phyloP scores from a whole-genome alignment of 495 filamentous ascomycete genomes.

The Lophium mytilinum region DNA sequence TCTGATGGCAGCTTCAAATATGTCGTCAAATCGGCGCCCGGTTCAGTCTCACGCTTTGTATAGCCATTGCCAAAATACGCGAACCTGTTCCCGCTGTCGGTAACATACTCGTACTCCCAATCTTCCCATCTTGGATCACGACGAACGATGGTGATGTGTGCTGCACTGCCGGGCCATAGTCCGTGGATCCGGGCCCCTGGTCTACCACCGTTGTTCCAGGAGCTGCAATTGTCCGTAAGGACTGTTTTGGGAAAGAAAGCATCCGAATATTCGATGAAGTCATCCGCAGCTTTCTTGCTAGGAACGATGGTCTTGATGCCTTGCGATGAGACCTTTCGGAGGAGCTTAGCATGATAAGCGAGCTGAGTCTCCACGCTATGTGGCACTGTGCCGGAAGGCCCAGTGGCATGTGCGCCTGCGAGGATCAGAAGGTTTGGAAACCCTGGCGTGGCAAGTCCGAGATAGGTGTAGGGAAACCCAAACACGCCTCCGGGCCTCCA shows the following conservation, averaged over 20 bases:
- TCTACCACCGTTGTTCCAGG: slow-evolving; percentile 60
- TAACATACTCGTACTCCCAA: slow-evolving; percentile 55
- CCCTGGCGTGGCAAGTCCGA: slow-evolving; percentile 51
- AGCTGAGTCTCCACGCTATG: slow-evolving; percentile 49
- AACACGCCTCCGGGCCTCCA: slow-evolving; percentile 36
- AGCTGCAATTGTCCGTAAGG: slow-evolving; percentile 54
- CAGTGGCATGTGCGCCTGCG: slow-evolving; percentile 43
- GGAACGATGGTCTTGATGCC: slow-evolving; percentile 54
- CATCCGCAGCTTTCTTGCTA: slow-evolving; percentile 47
- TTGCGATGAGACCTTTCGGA: slow-evolving; percentile 56
- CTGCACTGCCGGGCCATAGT: slow-evolving; percentile 57
- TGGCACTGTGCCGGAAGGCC: slow-evolving; percentile 45
- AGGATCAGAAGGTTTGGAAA: slow-evolving; percentile 59
- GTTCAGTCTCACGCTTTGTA: slow-evolving; percentile 37
- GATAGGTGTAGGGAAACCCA: slow-evolving; percentile 51
- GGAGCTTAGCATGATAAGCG: slow-evolving; percentile 52
- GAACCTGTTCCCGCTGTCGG: slow-evolving; percentile 45
- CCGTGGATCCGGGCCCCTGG: slow-evolving; percentile 52
- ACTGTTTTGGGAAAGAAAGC: slow-evolving; percentile 55
- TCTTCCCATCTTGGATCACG: slow-evolving; percentile 64
- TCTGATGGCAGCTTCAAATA: slow-evolving; percentile 38
- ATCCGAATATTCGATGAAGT: slow-evolving; percentile 55
- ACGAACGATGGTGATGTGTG: slow-evolving; percentile 48
- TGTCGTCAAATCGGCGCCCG: slow-evolving; percentile 39
- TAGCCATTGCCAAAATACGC: slow-evolving; percentile 52